Base-by-base conservation (phyloP, 2,329 filamentous ascomycete genomes). In the Didymella glomerata region DNA sequence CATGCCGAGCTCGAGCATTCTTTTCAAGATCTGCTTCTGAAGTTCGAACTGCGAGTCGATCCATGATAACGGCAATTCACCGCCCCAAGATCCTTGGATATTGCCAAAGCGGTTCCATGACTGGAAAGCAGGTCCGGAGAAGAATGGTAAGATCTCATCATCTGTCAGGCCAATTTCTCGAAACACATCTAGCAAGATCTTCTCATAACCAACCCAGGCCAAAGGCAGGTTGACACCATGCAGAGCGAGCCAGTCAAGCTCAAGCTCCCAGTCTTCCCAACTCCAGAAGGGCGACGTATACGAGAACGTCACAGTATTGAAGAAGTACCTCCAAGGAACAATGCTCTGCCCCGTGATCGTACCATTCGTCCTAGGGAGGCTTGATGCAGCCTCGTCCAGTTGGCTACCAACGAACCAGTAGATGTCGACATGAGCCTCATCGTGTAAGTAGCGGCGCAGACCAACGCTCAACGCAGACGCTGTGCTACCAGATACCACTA, bases 81-180 rank as follows among this genome's bases (percentile, higher is more conserved):
- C 18, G 2, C 38, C 38, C 38, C 38, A 24, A 24, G 38, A 41
- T 41, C 38, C 79, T 62, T 83, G 81, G 18, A 83, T 83, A 62
- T 85, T 85, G 10, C 82, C 83, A 54, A 85, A 81, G n/a, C 81
- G 79, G 61, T 84, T 84, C 82, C 82, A 85, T 11, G 82, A 74
- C 57, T 82, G 36, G 81, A 84, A 84, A 0, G 82, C 81, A 1
- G 83, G 82, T 0, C 82, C 82, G 48, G 78, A 82, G 51, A 85
- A 73, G 67, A 82, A 85, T 1, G 76, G 68, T 1, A 73, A 49
- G 46, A 84, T 82, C 25, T 84, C 81, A 4, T 70, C 64, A 36
- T 81, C 71, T 0, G 74, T 77, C 36, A 85, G 74, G 8, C 81
- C 80, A 18, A 81, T 70, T 2, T 82, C 81, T 11, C 69, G 75